Base-by-base conservation (phyloP, 192 early-diverging fungal species). In the Coemansia sp. region DNA sequence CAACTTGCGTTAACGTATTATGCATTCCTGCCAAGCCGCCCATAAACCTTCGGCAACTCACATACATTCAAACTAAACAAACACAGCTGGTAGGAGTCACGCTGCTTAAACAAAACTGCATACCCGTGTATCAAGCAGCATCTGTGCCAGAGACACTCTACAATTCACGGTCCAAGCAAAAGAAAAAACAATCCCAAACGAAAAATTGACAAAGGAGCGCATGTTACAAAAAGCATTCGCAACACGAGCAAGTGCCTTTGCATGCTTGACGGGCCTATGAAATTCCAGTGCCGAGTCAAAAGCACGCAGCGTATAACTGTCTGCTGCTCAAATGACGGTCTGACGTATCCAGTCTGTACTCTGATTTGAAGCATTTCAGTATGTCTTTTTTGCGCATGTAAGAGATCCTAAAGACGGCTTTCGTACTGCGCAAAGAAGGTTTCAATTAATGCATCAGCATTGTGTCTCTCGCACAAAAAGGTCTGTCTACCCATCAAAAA, bases 1-100 rank as follows among this genome's bases (percentile, higher is more conserved):
- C 41, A 24, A 25, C 25, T 55, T 55, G 53, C 53, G 53, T 55
- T 25, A 55, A 35, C 53, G 19, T 25, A 55, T 27, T 25, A 54
- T 55, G 12, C 10, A 11, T 15, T n/a, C 8, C 3, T 9, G 41
- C 15, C 41, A n/a, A 43, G 41, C 41, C 11, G 41, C 1, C 41
- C 41, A 45, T 45, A n/a, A 45, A 45, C 15, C 4, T 5, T n/a
- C 41, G 41, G 41, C 41, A 45, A n/a, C 15, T n/a, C 15, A n/a
- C 41, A n/a, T 10, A 0, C 41, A 45, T 45, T 45, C 41, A 45
- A 45, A 45, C 15, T 45, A 15, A 45, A n/a, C 41, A 45, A 45
- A 45, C 15, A 12, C 11, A 3, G 14, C 15, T n/a, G 41, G 15
- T 12, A 12, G 1, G 14, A 45, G 15, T 45, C 41, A 45, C 14